Evolutionary conservation across 345 rosid genomes (phyloP).

Genomic region (Gossypium bickii): DNA sequence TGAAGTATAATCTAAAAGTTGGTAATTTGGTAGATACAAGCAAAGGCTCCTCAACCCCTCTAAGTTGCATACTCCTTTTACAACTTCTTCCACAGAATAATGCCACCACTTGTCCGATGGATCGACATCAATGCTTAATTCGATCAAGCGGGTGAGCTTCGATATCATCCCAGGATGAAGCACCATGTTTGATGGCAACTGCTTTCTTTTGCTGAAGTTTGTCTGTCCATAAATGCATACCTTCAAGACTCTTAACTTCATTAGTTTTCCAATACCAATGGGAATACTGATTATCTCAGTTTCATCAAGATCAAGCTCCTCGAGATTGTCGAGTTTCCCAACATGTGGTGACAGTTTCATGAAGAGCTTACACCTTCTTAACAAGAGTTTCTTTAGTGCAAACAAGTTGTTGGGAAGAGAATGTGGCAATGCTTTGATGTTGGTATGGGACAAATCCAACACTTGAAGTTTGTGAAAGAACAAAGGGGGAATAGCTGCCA

Average conservation of each 20-base stretch:
- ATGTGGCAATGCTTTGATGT: not conserved
- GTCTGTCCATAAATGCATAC: conserved; percentile 13
- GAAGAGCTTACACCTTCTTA: conserved; percentile 19
- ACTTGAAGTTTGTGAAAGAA: not conserved
- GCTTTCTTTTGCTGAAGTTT: not conserved
- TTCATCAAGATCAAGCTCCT: conserved; percentile 28
- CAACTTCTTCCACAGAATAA: not conserved
- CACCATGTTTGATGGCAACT: not conserved
- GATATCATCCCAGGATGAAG: conserved; percentile 1
- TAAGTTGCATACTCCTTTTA: not conserved
- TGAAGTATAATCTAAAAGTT: not conserved
- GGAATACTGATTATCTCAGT: conserved; percentile 16
- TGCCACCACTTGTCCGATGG: not conserved
- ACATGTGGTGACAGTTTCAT: conserved; percentile 18
- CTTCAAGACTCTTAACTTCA: conserved; percentile 9
- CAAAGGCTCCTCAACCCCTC: not conserved
- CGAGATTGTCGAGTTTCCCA: conserved; percentile 20
- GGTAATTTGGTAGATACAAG: not conserved
- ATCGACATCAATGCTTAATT: not conserved
- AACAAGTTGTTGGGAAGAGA: conserved; percentile 10
- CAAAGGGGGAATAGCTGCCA: not conserved
- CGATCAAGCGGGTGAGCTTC: not conserved
- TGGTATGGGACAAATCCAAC: not conserved
- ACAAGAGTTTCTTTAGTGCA: conserved; percentile 20
- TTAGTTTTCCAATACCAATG: not conserved